Base-by-base conservation (phyloP, 768 basidiomycete genomes). In the Rhizopogon vinicolor region DNA sequence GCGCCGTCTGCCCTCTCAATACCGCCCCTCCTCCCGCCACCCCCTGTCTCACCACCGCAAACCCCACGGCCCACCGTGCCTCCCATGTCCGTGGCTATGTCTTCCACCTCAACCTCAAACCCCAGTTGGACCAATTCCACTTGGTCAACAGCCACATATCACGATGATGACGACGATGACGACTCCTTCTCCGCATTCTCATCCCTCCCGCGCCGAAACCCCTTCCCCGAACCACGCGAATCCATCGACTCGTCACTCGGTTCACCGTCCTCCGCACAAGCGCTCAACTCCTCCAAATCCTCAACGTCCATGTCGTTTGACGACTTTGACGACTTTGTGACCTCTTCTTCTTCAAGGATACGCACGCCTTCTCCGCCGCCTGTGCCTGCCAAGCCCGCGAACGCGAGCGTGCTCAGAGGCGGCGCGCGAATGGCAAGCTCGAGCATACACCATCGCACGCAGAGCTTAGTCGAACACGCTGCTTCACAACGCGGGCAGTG, bases 121-220 rank as follows among this genome's bases (percentile, higher is more conserved):
- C 3, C 46, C 13, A 7, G 13, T 33, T 54, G 25, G 54, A 37
- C 25, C 45, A 52, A 44, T 18, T 42, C 33, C 35, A 3, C 48
- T 6, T 19, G 13, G 25, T 18, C 44, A 39, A 19, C 31, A n/a
- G 25, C 22, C 31, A 41, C 16, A 42, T 41, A 37, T 22, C 58
- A 64, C 25, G 63, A 68, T 37, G 63, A 68, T 50, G 35, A 57
- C 14, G 62, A 58, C 41, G 74, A 78, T 0, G 66, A 73, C 40
- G 75, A 75, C 53, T 82, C 84, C 46, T 88, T 85, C 60, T 72
- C 78, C 5, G 81, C 82, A 40, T 79, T 81, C 61, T 58, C 69
- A 51, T 68, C 72, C 4, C 70, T 74, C 22, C 60, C 74, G 6
- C 49, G 63, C 41, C 33, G 31, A 31, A 16, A 42, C n/a, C n/a